Evolutionary conservation across 495 filamentous ascomycete genomes (phyloP).

Genomic region (Lepraria neglecta): DNA sequence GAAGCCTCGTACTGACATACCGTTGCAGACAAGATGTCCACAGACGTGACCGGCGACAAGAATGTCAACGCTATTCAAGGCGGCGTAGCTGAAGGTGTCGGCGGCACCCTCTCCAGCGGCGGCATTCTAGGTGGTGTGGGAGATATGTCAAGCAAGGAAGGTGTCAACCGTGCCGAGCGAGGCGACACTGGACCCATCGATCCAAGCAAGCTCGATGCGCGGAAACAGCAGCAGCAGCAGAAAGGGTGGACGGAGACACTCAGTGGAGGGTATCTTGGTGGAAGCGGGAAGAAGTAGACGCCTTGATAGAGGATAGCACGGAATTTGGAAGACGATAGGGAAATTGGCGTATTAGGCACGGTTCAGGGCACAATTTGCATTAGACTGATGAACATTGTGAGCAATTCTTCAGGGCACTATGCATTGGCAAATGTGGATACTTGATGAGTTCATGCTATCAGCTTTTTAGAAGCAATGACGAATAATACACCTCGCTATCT

Average conservation of each 20-base stretch:
- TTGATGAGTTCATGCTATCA: no score
- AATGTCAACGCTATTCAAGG: constrained; percentile 55
- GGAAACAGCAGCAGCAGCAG: constrained; percentile 20
- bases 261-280: constrained; percentile 8
- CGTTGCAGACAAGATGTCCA: constrained; percentile 49
- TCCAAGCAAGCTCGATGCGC: constrained; percentile 28
- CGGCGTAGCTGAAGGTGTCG: constrained; percentile 46
- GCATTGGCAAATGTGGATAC: no score
- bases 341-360: no score
- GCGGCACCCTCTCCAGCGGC: constrained; percentile 51
- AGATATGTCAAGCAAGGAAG: constrained; percentile 49
- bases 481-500: no score
- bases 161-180: constrained; percentile 52
- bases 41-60: constrained; percentile 53
- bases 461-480: no score
- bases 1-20: no score
- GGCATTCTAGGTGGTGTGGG: constrained; percentile 51
- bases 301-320: neutral
- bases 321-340: no score
- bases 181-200: constrained; percentile 44
- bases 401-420: no score
- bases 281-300: neutral
- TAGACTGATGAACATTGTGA: no score
- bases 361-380: no score
- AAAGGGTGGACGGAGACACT: constrained; percentile 25